Evolutionary conservation across 805 yeast genomes (phyloP).

Genomic region (Ogataea corticis): DNA sequence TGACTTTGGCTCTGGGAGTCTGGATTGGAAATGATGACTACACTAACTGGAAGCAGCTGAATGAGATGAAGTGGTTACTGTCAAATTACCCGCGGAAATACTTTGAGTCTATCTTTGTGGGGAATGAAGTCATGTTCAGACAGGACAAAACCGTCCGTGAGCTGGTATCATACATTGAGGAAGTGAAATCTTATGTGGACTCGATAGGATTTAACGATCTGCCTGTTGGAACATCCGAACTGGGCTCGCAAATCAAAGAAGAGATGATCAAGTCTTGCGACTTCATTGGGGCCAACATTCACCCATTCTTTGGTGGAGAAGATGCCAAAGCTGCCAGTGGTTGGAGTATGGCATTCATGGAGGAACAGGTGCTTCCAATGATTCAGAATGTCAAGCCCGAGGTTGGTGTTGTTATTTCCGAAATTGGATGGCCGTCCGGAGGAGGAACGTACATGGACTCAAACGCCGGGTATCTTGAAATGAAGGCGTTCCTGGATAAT

Average conservation of each 20-base stretch:
- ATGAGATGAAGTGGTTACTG: constrained; percentile 44
- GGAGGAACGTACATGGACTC: constrained; percentile 55
- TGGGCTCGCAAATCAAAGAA: constrained; percentile 47
- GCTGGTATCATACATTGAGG: constrained; percentile 43
- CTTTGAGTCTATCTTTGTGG: constrained; percentile 56
- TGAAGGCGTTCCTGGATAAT: constrained; percentile 48
- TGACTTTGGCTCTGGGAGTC: constrained; percentile 61
- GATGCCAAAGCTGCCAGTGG: constrained; percentile 44
- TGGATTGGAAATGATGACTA: constrained; percentile 54
- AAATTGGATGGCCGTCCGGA: constrained; percentile 71
- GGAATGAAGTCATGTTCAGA: constrained; percentile 63
- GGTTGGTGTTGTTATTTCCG: constrained; percentile 48
- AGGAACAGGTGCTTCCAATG: constrained; percentile 44
- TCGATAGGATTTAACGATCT: constrained; percentile 38
- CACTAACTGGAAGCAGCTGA: constrained; percentile 47
- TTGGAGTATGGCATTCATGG: constrained; percentile 54
- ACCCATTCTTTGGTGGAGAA: constrained; percentile 69
- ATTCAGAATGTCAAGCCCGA: constrained; percentile 26
- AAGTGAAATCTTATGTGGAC: constrained; percentile 40
- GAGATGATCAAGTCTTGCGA: constrained; percentile 48
- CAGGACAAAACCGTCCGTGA: constrained; percentile 43
- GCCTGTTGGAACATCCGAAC: constrained; percentile 64
- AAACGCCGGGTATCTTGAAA: constrained; percentile 44
- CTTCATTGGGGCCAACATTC: constrained; percentile 61
- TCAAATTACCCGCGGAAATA: constrained; percentile 42